phyloP scores from a whole-genome alignment of 2,329 filamentous ascomycete species.

The Penicillium decumbens region DNA sequence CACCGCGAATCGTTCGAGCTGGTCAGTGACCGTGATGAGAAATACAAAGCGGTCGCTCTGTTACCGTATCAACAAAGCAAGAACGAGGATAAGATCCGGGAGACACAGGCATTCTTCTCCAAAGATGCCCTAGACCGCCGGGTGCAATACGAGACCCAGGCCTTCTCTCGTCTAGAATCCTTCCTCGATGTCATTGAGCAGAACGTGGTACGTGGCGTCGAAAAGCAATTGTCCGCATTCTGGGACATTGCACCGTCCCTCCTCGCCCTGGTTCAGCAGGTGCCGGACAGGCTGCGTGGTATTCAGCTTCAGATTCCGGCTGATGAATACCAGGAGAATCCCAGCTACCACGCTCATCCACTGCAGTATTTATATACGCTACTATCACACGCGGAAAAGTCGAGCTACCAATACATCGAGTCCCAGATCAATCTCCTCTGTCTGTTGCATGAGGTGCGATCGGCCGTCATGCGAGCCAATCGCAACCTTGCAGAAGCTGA shows the following conservation, averaged over 20 bases:
- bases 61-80: constrained; percentile 70
- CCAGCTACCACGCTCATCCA: constrained; percentile 71
- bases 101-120: constrained; percentile 75
- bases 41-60: constrained; percentile 78
- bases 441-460: constrained; percentile 83
- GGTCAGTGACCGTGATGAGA: constrained; percentile 76
- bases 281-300: constrained; percentile 54
- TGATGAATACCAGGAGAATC: constrained; percentile 77
- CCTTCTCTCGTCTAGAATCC: constrained; percentile 66
- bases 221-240: constrained; percentile 87
- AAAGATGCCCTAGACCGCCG: constrained; percentile 71
- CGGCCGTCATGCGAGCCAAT: constrained; percentile 66
- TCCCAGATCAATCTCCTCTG: constrained; percentile 87
- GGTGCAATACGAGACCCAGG: constrained; percentile 65
- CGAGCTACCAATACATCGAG: constrained; percentile 95
- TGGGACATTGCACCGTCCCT: constrained; percentile 95
- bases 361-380: constrained; percentile 86
- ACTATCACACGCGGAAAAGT: constrained; percentile 82
- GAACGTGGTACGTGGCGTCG: constrained; percentile 81
- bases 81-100: constrained; percentile 72
- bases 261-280: constrained; percentile 69
- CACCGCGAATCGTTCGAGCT: constrained; percentile 82
- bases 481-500: constrained; percentile 65
- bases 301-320: constrained; percentile 74
- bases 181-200: constrained; percentile 76